Base-by-base conservation (phyloP, 1,139 yeast genomes). In the Blastobotrys raffinosifermentans region DNA sequence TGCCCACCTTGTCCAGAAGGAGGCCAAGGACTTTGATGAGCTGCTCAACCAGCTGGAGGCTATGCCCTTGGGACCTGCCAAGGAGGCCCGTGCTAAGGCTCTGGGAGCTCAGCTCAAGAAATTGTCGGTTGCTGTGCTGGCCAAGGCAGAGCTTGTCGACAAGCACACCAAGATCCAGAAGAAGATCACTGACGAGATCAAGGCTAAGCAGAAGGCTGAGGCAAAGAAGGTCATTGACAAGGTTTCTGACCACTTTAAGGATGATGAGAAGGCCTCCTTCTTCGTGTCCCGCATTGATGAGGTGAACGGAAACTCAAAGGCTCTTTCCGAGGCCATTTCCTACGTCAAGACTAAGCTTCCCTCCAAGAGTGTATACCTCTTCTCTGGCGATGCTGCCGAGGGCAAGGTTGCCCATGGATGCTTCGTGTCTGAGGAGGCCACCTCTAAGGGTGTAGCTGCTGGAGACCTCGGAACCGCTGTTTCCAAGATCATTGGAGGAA, bases 351-450 rank as follows among this genome's bases (percentile, higher is more conserved):
- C 84, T 56, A 80, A 80, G 55, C 75, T 75, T 54, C 78, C 80
- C 60, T 78, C 73, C 47, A 85, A 83, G 64, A 75, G 91, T 15
- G 72, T 91, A 38, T 91, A 87, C 61, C 69, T 91, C 56, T 75
- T 91, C 52, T 80, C 96, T 14, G 93, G 94, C 52, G 72, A 73
- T 37, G 64, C 67, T 29, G 56, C 61, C 29, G 73, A 63, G 17
- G 83, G 77, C 38, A 87, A 81, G 66, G 87, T 89, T 55, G 96
- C 96, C 14, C 98, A 91, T 57, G 97, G 96, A 47, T 87, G 95
- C 62, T 89, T 78, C 64, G 72, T 91, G 40, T 76, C 94, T 3
- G 79, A 83, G 47, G 77, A 64, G 35, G 85, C 89, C 25, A 67
- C 80, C 47, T 72, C 71, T 36, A 76, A 81, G 61, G 91, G 91